Percentiles rank a stretch among this genome's conserved stretches.
Evolutionary conservation across 2,329 filamentous ascomycete species (phyloP).

Genomic region (Monilinia fructigena): DNA sequence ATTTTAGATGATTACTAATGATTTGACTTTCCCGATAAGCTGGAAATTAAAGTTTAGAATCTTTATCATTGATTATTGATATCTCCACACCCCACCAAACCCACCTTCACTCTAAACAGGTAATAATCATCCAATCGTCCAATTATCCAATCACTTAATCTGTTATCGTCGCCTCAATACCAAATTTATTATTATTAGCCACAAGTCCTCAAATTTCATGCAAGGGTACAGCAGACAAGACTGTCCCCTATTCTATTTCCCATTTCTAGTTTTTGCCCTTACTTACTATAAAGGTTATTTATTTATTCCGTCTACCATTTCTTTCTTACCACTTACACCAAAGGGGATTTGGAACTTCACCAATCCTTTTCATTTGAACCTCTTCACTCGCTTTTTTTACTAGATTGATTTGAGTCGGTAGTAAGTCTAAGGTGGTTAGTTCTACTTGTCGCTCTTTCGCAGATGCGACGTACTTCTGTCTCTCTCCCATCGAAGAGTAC

Average conservation of each 20-base stretch:
- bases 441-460: constrained; percentile 29
- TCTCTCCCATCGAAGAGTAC: constrained; percentile 61
- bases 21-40: constrained; percentile 7
- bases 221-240: constrained; percentile 7
- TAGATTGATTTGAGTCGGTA: constrained; percentile 6
- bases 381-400: constrained; percentile 23
- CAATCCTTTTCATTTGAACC: constrained; percentile 11
- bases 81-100: constrained; percentile 2
- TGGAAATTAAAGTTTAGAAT: not conserved
- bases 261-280: constrained; percentile 27
- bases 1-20: constrained; percentile 3
- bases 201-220: constrained; percentile 9
- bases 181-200: not conserved
- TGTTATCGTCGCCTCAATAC: not conserved
- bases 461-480: constrained; percentile 65
- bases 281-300: not conserved
- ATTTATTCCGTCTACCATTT: not conserved
- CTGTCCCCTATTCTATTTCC: constrained; percentile 17
- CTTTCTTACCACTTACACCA: not conserved
- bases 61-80: constrained; percentile 13
- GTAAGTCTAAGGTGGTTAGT: constrained; percentile 20
- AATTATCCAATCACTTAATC: not conserved
- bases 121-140: not conserved
- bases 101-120: not conserved
- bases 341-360: constrained; percentile 17